A percentile compares a stretch with the other conserved stretches of the same genome.
These are phyloP conservation scores for Echinochloa phyllopogon DNA, from an alignment of 176 grass and related monocot genomes.

Conservation along the genomic window DNA sequence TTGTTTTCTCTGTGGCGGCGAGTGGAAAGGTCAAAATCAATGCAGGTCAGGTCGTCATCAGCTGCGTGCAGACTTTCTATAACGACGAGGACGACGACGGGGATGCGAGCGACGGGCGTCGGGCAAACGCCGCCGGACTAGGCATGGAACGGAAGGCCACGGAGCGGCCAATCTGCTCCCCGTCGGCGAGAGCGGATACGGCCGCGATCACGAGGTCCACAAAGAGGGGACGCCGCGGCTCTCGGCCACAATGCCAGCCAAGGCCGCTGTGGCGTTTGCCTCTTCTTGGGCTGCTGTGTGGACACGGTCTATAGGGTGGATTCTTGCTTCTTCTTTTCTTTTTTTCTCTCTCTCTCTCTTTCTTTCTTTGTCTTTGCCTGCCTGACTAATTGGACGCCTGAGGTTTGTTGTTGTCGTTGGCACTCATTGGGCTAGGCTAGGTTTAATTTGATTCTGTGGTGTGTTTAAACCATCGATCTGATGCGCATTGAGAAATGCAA, in stretches of 20 bases:
- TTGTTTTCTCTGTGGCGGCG: too few species aligned
- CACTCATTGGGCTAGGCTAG: not conserved
- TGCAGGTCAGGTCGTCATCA: conserved; percentile 3
- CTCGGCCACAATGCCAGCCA: conserved; percentile 8
- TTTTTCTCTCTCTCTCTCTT: not conserved
- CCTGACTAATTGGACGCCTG: not conserved
- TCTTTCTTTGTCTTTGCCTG: not conserved
- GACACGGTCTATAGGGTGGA: conserved; percentile 8
- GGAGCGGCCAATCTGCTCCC: not conserved
- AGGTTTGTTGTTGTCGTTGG: not conserved
- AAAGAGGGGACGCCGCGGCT: not conserved
- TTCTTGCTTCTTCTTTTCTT: not conserved
- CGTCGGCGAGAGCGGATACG: not conserved
- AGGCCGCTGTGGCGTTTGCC: not conserved
- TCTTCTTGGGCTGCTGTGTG: not conserved
- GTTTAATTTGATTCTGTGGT: not conserved
- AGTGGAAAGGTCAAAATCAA: not conserved
- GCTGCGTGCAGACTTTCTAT: not conserved
- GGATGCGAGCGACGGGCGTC: too few species aligned
- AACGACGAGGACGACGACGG: not conserved
- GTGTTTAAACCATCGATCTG: not conserved
- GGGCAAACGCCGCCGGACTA: not conserved
- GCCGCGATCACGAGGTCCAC: conserved; percentile 9
- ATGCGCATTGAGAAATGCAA: not conserved
- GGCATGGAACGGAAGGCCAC: conserved; percentile 36